phyloP scores from a whole-genome alignment of 2,329 filamentous ascomycete genomes.

The Rutstroemia sp. region DNA sequence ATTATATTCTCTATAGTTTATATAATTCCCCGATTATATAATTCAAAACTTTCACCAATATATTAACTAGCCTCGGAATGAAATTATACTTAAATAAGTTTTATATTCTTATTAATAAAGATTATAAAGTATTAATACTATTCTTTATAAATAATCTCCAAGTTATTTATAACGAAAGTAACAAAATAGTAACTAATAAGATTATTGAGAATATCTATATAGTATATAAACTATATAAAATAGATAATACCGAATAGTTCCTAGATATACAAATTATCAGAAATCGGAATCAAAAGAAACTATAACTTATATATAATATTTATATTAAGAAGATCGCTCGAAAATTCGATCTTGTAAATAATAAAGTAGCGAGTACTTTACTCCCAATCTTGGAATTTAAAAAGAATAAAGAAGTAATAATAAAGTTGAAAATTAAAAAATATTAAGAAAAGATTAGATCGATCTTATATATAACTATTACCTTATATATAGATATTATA shows the following conservation, averaged over 20 bases:
- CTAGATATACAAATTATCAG: background rate
- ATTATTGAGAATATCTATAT: background rate
- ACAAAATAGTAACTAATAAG: too few species aligned
- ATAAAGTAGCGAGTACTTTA: too few species aligned
- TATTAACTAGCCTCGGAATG: background rate
- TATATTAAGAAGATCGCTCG: background rate
- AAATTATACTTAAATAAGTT: background rate
- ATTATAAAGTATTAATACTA: background rate
- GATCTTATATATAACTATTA: too few species aligned
- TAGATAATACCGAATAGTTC: background rate
- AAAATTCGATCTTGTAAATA: background rate
- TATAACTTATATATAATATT: background rate
- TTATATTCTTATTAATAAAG: background rate
- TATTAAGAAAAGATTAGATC: too few species aligned
- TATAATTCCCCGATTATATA: background rate
- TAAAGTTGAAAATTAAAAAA: too few species aligned
- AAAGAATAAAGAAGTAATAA: rapidly evolving
- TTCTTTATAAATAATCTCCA: background rate
- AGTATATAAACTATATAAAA: background rate
- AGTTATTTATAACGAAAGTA: too few species aligned
- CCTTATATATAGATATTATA: too few species aligned
- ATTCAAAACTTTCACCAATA: background rate
- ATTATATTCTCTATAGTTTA: background rate
- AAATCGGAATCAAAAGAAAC: background rate
- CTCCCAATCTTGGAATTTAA: too few species aligned